A percentile compares a stretch with the other conserved stretches of the same genome.
Conservation (phyloP, 345 rosid genomes). For the Trapa bicornis region DNA sequence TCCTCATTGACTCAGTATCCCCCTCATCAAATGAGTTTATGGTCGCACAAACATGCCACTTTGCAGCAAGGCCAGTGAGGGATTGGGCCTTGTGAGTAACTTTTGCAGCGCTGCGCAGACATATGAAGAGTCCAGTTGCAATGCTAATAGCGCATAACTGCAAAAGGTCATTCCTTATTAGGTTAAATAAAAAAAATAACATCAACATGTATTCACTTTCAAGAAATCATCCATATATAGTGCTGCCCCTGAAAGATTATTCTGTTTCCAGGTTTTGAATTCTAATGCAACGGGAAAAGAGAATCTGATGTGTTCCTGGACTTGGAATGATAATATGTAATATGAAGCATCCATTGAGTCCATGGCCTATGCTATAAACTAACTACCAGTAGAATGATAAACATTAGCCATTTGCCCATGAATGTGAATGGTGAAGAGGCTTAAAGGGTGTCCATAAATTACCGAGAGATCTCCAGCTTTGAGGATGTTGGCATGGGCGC, state of each 20-base stretch:
- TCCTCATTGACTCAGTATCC: slow-evolving; percentile 56
- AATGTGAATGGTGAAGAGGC: not conserved
- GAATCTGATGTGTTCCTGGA: too few relatives aligned
- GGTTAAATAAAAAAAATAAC: too few relatives aligned
- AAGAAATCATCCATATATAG: too few relatives aligned
- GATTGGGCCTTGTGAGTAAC: slow-evolving; percentile 79
- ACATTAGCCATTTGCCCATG: not conserved
- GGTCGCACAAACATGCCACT: slow-evolving; percentile 87
- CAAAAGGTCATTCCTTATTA: not conserved
- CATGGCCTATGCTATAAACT: too few relatives aligned
- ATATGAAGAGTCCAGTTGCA: slow-evolving; percentile 66
- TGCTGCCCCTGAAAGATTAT: too few relatives aligned
- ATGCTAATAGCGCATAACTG: slow-evolving; percentile 78
- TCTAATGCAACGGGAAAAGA: too few relatives aligned
- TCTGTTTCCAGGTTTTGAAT: too few relatives aligned
- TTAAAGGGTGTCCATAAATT: slow-evolving; percentile 1
- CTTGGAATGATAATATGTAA: too few relatives aligned
- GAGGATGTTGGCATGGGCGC: slow-evolving; percentile 43
- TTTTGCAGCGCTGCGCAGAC: slow-evolving; percentile 88
- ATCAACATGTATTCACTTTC: too few relatives aligned
- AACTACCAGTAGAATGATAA: too few relatives aligned
- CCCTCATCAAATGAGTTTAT: slow-evolving; percentile 51
- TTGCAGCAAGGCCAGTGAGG: slow-evolving; percentile 72
- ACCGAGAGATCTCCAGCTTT: slow-evolving; percentile 80
- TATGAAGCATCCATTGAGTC: too few relatives aligned